Conservation (phyloP, 2,329 filamentous ascomycete species). For the Fusarium albidum region DNA sequence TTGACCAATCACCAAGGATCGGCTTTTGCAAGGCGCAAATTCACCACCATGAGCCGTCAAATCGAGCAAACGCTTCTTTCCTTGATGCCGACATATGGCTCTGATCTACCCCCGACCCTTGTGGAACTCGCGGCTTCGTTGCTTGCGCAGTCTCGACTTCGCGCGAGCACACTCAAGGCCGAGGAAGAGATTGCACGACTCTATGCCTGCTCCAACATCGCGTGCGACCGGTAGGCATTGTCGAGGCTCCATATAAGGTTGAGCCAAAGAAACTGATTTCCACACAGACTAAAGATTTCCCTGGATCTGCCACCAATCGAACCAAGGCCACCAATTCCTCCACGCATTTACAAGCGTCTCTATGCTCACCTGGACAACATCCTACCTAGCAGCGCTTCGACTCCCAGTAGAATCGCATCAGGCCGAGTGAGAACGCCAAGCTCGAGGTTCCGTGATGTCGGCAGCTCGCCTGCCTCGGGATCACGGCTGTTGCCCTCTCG, state of each 20-base stretch:
- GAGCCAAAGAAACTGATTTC: neutral
- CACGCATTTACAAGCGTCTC: slow-evolving; percentile 83
- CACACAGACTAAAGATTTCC: slow-evolving; percentile 73
- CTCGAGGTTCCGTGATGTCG: slow-evolving; percentile 41
- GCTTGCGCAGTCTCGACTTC: slow-evolving; percentile 80
- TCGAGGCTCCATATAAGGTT: neutral
- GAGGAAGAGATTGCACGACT: slow-evolving; percentile 88
- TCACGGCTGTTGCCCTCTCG: slow-evolving; percentile 49
- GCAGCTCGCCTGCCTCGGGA: slow-evolving; percentile 38
- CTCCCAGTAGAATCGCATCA: slow-evolving; percentile 41
- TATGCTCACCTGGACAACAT: slow-evolving; percentile 81
- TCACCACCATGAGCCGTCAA: slow-evolving; percentile 71
- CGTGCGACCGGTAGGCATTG: slow-evolving; percentile 76
- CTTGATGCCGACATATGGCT: slow-evolving; percentile 76
- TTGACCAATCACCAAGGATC: neutral
- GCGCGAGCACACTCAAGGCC: slow-evolving; percentile 78
- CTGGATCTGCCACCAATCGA: slow-evolving; percentile 82
- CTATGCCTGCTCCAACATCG: slow-evolving; percentile 87
- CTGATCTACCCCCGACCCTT: slow-evolving; percentile 72
- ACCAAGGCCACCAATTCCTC: slow-evolving; percentile 78
- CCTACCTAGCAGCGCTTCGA: slow-evolving; percentile 57
- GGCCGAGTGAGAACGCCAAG: slow-evolving; percentile 45
- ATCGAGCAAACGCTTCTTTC: slow-evolving; percentile 78
- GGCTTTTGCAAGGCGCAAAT: neutral
- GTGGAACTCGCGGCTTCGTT: slow-evolving; percentile 76